Base-by-base conservation (phyloP, 768 basidiomycete species). In the Ramaria sp. region DNA sequence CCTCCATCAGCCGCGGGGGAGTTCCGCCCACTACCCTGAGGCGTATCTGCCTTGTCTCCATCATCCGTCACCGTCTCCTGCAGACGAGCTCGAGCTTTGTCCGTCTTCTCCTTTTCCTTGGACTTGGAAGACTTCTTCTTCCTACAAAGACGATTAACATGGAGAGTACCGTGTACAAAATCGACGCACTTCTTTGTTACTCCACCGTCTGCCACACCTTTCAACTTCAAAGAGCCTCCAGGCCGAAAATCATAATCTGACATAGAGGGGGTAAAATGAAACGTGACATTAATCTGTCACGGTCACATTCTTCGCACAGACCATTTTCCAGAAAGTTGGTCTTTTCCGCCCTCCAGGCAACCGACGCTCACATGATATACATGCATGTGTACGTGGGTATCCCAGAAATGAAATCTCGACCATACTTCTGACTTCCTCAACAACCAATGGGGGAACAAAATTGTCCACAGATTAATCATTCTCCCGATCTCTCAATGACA, bases 221-320 rank as follows among this genome's bases (percentile, higher is more conserved):
- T 94, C 64, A 94, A 77, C 68, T 91, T 94, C 66, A 94, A 85
- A 60, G 88, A 82, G 65, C 91, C 90, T 47, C 88, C 86, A 53
- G 88, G 83, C 66, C 82, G 82, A 69, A 86, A 74, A 71, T 86
- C 81, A 69, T 94, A 93, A 68, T 87, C 88, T 55, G 84, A 82
- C 85, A 90, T 90, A 22, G 30, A n/a, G 69, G 28, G 36, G 50
- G 51, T 45, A 37, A 50, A 50, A 51, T 27, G 18, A n/a, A 49
- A 36, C 36, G 48, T 37, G 34, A 34, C 48, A 15, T 25, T 22
- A 16, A 10, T 47, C 25, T 41, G 28, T 57, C n/a, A 42, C 56
- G 45, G 30, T 50, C 48, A 36, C 48, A 24, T 47, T 25, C 28
- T 6, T 7, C 45, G 25, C 45, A 24, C 45, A 30, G 45, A 25